Evolutionary conservation across 2,329 filamentous ascomycete genomes (phyloP).

Genomic region (Polychaeton citri): DNA sequence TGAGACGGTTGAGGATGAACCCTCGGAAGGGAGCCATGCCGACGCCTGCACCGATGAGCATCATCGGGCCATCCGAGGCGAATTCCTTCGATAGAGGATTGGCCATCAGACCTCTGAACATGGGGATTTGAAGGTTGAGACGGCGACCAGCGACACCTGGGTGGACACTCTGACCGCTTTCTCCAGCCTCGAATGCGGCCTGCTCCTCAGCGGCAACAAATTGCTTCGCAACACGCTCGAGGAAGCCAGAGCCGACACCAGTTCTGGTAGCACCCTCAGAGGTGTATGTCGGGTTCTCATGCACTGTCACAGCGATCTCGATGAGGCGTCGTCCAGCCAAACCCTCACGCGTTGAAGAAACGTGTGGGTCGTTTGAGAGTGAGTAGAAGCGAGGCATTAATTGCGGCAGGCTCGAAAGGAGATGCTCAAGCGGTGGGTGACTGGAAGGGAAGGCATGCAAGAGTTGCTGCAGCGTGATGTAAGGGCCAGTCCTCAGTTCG

Average conservation of each 20-base stretch:
- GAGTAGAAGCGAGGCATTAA: conserved; percentile 99
- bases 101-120: conserved; percentile 97
- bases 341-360: conserved; percentile 56
- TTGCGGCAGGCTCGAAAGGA: conserved; percentile 69
- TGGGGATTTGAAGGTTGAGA: conserved; percentile 65
- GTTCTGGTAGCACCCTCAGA: conserved; percentile 43
- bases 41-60: conserved; percentile 90
- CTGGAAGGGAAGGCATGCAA: conserved; percentile 85
- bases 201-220: conserved; percentile 55
- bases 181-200: conserved; percentile 21
- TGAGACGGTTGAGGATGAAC: conserved; percentile 86
- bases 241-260: conserved; percentile 83
- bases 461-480: conserved; percentile 74
- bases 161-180: conserved; percentile 27
- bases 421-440: conserved; percentile 69
- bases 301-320: conserved; percentile 93
- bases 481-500: conserved; percentile 73
- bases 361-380: conserved; percentile 86
- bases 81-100: conserved; percentile 91
- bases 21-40: conserved; percentile 95
- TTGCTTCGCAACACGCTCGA: conserved; percentile 68
- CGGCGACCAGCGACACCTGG: conserved; percentile 17
- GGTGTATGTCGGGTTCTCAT: conserved; percentile 72
- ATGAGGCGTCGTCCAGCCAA: conserved; percentile 65
- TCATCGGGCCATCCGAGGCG: conserved; percentile 87